Base-by-base conservation (phyloP, 257 asterid species). In the Solanum infundibuliforme region DNA sequence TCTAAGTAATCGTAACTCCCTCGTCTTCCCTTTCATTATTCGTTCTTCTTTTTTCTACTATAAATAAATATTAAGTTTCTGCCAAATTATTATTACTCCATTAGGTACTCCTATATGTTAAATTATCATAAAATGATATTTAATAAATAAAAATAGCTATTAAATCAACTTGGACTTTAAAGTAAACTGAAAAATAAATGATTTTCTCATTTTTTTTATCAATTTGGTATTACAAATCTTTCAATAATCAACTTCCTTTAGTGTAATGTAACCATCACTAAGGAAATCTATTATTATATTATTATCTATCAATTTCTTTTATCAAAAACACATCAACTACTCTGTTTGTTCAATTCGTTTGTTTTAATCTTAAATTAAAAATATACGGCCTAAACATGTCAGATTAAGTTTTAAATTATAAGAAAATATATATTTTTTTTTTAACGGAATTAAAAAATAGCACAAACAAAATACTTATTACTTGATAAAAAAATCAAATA, bases 281-380 rank as follows among this genome's bases (percentile, higher is more conserved):
- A 7, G 36, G n/a, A 20, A 29, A 29, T 20, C 6, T 29, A 69
- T 13, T 7, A 69, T 14, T 14, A 29, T 68, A 68, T 68, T 27
- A 71, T 14, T 68, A 25, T 66, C 8, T 68, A 27, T 13, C 10
- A 68, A 68, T 68, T 12, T 68, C 4, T 68, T 68, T 68, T 13
- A 68, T 68, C 11, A 68, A 68, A 68, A 68, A 68, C 7, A 6
- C 10, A 68, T 12, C 35, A 65, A 65, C 3, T 62, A n/a, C 0
- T 23, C 0, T 9, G 1, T 9, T 5, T n/a, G 12, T 60, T 60
- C 69, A 23, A 2, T 62, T 9, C 1, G 0, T 23, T 62, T 62
- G 1, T 62, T 1, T 23, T 62, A 0, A 23, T 10, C 3, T 62
- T 60, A 60, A 23, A 60, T 60, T 60, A 21, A 23, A 23, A 3